Evolutionary conservation across 768 basidiomycete species (phyloP).

Genomic region (Clavulina sp.): DNA sequence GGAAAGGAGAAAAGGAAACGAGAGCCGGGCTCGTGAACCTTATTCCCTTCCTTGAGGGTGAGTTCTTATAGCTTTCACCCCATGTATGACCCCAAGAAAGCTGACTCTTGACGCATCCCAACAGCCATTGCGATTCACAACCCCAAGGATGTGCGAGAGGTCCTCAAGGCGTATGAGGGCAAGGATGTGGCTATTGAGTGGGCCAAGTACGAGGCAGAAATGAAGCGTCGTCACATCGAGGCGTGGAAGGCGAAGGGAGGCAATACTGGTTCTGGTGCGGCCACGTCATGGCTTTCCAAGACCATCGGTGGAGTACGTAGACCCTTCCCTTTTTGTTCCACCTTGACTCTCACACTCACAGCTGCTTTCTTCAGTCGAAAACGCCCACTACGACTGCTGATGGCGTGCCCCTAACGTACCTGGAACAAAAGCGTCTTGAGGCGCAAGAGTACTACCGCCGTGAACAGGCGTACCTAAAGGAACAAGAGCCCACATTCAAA

Average conservation of each 20-base stretch:
- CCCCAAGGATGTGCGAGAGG: constrained; percentile 70
- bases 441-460: constrained; percentile 19
- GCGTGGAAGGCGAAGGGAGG: constrained; percentile 48
- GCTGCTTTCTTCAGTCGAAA: background rate
- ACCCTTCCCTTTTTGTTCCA: background rate
- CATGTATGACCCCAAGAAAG: background rate
- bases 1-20: constrained; percentile 66
- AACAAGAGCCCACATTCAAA: constrained; percentile 19
- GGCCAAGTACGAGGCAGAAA: constrained; percentile 70
- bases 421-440: constrained; percentile 14
- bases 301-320: constrained; percentile 22
- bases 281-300: constrained; percentile 31
- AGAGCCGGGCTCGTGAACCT: constrained; percentile 60
- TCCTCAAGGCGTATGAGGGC: constrained; percentile 67
- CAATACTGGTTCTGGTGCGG: constrained; percentile 20
- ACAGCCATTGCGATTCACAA: constrained; percentile 86
- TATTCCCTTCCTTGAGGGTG: constrained; percentile 94
- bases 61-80: constrained; percentile 15
- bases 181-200: constrained; percentile 84
- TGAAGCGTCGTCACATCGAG: constrained; percentile 56
- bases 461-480: constrained; percentile 22
- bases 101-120: background rate
- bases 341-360: background rate
- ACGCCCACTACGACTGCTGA: background rate
- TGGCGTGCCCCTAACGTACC: constrained; percentile 8